These are phyloP conservation scores for Balansia obtecta DNA, from an alignment of 2,329 filamentous ascomycete species.

Conservation along the genomic window DNA sequence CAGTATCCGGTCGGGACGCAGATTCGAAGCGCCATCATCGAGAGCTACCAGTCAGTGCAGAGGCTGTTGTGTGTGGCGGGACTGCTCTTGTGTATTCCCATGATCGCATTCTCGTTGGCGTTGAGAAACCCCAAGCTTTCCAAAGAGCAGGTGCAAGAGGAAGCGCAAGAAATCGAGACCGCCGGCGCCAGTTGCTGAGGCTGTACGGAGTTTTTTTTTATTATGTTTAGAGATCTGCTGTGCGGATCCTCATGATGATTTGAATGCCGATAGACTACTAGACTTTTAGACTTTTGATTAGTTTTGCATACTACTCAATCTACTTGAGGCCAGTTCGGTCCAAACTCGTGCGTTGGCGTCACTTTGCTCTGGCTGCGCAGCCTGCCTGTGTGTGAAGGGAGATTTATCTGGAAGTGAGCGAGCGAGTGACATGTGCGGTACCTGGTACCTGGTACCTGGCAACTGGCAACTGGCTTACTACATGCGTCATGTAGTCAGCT, in stretches of 20 bases:
- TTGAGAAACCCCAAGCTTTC: constrained; percentile 35
- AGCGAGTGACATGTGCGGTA: background rate
- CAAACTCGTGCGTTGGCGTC: too few relatives aligned
- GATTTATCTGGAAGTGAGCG: too few relatives aligned
- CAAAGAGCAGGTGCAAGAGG: constrained; percentile 23
- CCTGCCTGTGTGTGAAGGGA: too few relatives aligned
- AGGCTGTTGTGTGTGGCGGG: constrained; percentile 34
- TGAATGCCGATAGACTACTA: background rate
- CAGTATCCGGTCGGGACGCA: constrained; percentile 37
- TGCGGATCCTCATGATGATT: background rate
- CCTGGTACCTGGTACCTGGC: too few relatives aligned
- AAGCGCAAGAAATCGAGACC: constrained; percentile 2
- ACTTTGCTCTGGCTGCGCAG: too few relatives aligned
- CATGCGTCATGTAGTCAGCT: background rate
- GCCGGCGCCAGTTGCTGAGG: background rate
- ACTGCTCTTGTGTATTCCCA: constrained; percentile 34
- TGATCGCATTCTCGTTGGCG: constrained; percentile 30
- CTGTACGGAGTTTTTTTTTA: too few relatives aligned
- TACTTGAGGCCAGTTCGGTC: too few relatives aligned
- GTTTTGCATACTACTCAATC: too few relatives aligned
- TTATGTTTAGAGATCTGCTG: too few relatives aligned
- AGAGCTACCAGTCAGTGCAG: constrained; percentile 34
- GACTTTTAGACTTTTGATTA: background rate
- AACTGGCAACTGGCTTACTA: too few relatives aligned
- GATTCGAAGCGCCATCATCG: constrained; percentile 42